phyloP scores from a whole-genome alignment of 2,329 filamentous ascomycete species.

The Aspergillus thermomutatus region DNA sequence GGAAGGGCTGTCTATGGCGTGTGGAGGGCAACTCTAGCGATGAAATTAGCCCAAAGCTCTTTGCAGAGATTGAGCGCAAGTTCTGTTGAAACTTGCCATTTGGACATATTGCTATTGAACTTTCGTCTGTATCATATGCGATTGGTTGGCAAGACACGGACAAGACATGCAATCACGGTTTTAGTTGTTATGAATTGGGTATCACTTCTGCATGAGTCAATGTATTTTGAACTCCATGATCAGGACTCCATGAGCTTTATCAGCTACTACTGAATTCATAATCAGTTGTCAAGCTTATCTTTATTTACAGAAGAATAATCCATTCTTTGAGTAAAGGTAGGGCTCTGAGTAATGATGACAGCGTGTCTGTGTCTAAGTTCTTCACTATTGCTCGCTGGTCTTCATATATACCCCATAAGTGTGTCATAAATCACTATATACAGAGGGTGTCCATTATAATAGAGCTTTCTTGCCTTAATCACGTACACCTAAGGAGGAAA shows the following conservation, averaged over 20 bases:
- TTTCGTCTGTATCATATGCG: slow-evolving; percentile 19
- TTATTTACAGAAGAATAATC: neutral
- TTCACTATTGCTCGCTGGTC: too few species aligned
- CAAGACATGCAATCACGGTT: neutral
- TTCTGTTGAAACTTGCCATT: slow-evolving; percentile 52
- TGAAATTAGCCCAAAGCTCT: slow-evolving; percentile 90
- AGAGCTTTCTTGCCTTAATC: too few species aligned
- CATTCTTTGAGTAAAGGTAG: too few species aligned
- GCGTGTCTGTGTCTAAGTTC: too few species aligned
- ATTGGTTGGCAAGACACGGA: neutral
- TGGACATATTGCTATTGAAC: slow-evolving; percentile 8
- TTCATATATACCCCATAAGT: too few species aligned
- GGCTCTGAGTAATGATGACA: too few species aligned
- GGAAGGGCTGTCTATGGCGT: slow-evolving; percentile 78
- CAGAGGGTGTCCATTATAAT: too few species aligned
- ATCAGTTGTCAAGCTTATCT: too few species aligned
- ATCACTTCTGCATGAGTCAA: neutral
- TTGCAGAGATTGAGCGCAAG: slow-evolving; percentile 73
- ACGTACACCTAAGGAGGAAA: too few species aligned
- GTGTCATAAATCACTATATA: too few species aligned
- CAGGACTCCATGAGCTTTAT: slow-evolving; percentile 2
- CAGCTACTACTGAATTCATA: neutral
- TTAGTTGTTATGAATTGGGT: neutral
- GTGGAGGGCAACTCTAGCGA: slow-evolving; percentile 87
- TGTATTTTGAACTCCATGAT: neutral